A percentile compares a stretch with the other conserved stretches of the same genome.
Evolutionary conservation across 1,139 yeast genomes (phyloP).

Genomic region (Citeromyces hawaiiensis): DNA sequence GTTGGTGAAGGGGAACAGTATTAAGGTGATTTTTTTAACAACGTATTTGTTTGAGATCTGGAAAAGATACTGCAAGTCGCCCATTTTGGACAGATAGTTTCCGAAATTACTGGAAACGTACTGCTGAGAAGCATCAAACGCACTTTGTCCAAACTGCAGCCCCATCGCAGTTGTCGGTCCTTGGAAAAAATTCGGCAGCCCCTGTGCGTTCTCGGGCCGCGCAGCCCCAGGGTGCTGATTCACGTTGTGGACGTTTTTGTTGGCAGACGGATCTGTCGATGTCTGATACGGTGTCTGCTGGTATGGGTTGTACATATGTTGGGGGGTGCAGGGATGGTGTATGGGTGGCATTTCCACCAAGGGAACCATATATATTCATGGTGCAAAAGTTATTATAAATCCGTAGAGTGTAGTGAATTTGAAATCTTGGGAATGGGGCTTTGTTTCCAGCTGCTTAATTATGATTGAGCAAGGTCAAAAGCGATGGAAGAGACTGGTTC

Average conservation of each 20-base stretch:
- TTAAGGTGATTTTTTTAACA: slow-evolving; percentile 52
- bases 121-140: slow-evolving; percentile 59
- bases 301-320: slow-evolving; percentile 7
- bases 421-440: no score
- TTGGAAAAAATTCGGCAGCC: slow-evolving; percentile 32
- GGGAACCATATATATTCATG: no score
- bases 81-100: slow-evolving; percentile 29
- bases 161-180: slow-evolving; percentile 84
- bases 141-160: slow-evolving; percentile 77
- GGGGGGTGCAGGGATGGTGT: background rate
- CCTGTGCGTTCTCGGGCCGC: slow-evolving; percentile 4
- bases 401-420: no score
- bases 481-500: no score
- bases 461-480: no score
- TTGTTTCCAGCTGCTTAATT: no score
- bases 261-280: slow-evolving; percentile 4
- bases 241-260: slow-evolving; percentile 7
- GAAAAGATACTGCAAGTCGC: slow-evolving; percentile 70
- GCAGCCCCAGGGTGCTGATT: slow-evolving; percentile 3
- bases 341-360: background rate
- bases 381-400: no score
- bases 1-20: slow-evolving; percentile 80
- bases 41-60: slow-evolving; percentile 88
- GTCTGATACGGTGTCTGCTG: slow-evolving; percentile 1
- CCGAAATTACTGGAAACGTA: slow-evolving; percentile 64